Evolutionary conservation across 495 filamentous ascomycete species (phyloP).

Genomic region (Penicillium egyptiacum): DNA sequence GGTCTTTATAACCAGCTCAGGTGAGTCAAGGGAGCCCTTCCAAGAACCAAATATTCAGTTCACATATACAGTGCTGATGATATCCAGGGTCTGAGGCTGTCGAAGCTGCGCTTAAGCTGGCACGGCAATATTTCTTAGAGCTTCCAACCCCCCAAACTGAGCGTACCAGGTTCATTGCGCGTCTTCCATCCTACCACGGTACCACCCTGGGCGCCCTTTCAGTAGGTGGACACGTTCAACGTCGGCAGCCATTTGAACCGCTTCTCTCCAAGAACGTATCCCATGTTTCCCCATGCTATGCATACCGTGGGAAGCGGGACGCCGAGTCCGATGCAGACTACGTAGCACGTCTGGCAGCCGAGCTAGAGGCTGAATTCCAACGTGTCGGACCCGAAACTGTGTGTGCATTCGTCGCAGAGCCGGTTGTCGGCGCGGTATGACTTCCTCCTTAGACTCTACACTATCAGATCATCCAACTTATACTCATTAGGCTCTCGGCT

Average conservation of each 20-base stretch:
- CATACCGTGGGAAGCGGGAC: conserved; percentile 56
- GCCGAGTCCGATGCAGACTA: conserved; percentile 50
- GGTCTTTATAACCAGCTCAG: conserved; percentile 55
- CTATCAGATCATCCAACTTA: background rate
- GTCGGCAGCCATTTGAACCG: conserved; percentile 65
- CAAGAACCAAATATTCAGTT: background rate
- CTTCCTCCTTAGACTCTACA: background rate
- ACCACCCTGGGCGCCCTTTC: conserved; percentile 65
- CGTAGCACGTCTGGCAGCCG: conserved; percentile 59
- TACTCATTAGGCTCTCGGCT: conserved; percentile 50
- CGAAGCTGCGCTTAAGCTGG: conserved; percentile 66
- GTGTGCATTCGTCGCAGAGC: conserved; percentile 75
- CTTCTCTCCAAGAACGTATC: conserved; percentile 61
- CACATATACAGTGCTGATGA: background rate
- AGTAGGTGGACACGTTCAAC: conserved; percentile 60
- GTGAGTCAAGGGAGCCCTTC: conserved; percentile 41
- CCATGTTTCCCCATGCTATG: conserved; percentile 68
- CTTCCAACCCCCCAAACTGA: conserved; percentile 44
- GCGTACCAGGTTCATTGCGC: conserved; percentile 61
- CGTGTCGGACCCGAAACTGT: conserved; percentile 69
- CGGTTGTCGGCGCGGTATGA: conserved; percentile 59
- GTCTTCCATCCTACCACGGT: conserved; percentile 74
- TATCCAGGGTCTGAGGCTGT: conserved; percentile 65
- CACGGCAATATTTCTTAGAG: conserved; percentile 63
- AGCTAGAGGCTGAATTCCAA: conserved; percentile 75